Evolutionary conservation across 306 rosid species (phyloP).

Genomic region (Trichosanthes truncata): DNA sequence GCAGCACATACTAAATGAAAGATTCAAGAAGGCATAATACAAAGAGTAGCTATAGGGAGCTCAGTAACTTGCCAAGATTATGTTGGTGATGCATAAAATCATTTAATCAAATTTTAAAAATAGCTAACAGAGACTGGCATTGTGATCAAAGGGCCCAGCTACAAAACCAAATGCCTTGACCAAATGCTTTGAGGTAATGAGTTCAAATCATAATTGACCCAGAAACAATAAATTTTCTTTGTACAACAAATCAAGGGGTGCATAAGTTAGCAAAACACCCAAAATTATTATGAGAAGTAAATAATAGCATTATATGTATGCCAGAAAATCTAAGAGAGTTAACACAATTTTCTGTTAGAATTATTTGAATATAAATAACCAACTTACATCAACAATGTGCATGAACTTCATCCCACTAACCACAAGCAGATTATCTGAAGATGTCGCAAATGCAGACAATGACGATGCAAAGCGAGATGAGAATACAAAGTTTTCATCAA

Average conservation of each 20-base stretch:
- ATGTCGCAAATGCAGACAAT: slow-evolving; percentile 53
- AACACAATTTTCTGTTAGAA: neutral
- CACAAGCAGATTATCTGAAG: slow-evolving; percentile 52
- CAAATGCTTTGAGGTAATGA: neutral
- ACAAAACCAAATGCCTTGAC: neutral
- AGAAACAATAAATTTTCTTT: neutral
- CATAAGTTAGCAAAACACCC: neutral
- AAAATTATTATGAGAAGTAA: neutral
- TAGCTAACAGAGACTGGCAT: neutral
- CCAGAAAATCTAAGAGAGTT: neutral
- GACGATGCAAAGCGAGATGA: slow-evolving; percentile 61
- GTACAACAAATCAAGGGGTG: neutral
- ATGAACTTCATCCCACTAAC: slow-evolving; percentile 80
- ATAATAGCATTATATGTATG: neutral
- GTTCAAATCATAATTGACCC: neutral
- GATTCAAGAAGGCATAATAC: neutral
- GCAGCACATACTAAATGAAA: neutral
- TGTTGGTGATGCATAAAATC: neutral
- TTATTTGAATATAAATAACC: neutral
- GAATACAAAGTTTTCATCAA: slow-evolving; percentile 44
- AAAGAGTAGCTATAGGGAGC: neutral
- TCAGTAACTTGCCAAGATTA: neutral
- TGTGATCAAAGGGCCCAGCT: neutral
- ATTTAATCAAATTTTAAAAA: neutral
- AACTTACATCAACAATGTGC: slow-evolving; percentile 73